A percentile compares a stretch with the other conserved stretches of the same genome.
These are phyloP conservation scores for Citrus cavaleriei DNA, from an alignment of 345 rosid genomes.

Conservation along the genomic window DNA sequence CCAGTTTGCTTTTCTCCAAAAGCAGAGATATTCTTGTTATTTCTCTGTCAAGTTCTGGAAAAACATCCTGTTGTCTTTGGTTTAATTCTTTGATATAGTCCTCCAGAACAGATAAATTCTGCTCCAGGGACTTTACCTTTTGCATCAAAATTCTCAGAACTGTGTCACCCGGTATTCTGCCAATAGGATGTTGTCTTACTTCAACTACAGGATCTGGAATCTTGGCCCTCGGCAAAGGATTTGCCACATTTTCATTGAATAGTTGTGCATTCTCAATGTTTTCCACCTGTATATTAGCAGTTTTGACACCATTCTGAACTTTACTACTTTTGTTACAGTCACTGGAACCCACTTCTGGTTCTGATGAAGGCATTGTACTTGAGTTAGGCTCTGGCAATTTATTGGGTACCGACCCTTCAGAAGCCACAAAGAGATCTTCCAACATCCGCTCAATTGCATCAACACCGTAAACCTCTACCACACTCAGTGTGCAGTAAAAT, in stretches of 20 bases:
- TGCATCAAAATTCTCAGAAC: constrained; percentile 90
- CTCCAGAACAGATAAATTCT: constrained; percentile 65
- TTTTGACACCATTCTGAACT: constrained; percentile 23
- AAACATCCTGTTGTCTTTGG: constrained; percentile 43
- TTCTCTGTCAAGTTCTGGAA: constrained; percentile 61
- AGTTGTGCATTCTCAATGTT: constrained; percentile 32
- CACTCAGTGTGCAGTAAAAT: constrained; percentile 89
- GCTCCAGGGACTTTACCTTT: constrained; percentile 75
- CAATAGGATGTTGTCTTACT: constrained; percentile 56
- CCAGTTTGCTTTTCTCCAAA: constrained; percentile 52
- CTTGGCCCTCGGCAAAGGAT: constrained; percentile 22
- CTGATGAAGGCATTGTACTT: constrained; percentile 19
- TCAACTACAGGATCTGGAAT: constrained; percentile 56
- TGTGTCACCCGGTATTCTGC: constrained; percentile 59
- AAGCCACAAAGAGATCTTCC: constrained; percentile 72
- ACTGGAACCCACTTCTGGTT: constrained; percentile 28
- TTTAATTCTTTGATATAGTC: constrained; percentile 70
- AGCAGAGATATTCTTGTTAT: constrained; percentile 42
- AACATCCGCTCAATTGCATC: constrained; percentile 94
- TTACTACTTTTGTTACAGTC: constrained; percentile 29
- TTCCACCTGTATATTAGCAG: constrained; percentile 18
- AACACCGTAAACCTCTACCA: constrained; percentile 78
- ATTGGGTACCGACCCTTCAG: constrained; percentile 36
- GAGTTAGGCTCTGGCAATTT: constrained; percentile 35
- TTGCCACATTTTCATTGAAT: constrained; percentile 24